Evolutionary conservation across 306 rosid genomes (phyloP), one percentile per base, ranked within the genome.

Genomic region (Delonix regia): DNA sequence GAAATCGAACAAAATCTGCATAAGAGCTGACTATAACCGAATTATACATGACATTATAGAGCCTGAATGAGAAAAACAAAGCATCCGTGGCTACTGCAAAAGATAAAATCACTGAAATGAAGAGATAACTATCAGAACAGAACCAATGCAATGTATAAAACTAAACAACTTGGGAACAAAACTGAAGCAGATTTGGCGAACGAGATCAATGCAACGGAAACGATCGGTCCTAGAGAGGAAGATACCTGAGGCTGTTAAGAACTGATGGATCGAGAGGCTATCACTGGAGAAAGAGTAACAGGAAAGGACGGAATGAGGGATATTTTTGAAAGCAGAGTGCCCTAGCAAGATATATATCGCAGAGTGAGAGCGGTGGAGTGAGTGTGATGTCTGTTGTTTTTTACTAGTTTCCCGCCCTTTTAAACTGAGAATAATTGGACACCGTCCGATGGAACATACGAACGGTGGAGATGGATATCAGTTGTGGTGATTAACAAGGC

Each of bases 351-450:
- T 87, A 83, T 85, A 85, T 83, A 80, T 3, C 44, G 63, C 30
- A 55, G 78, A 24, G 78, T 9, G 77, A 30, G 63, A 3, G 38
- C 3, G 47, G 7, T 51, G 33, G 25, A 45, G 70, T 0, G 30
- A 28, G 19, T 24, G 74, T 4, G 45, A 51, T 16, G 2, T 1
- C 82, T 60, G 76, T 57, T 16, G 0, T 0, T 68, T 24, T n/a
- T n/a, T n/a, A n/a, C n/a, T 41, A 39, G 69, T 85, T 41, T 89
- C 88, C 94, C 90, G 72, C 87, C 82, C 72, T 78, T 78, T 34
- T 21, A 22, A 12, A 1, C 15, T 39, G 21, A 12, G 57, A 52
- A 52, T 39, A 22, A 8, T 3, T 44, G 44, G 69, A 21, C n/a
- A 25, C 84, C 92, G 88, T 82, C 52, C 0, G 86, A 88, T 88